A percentile compares a stretch with the other conserved stretches of the same genome.
phyloP scores from a whole-genome alignment of 2,329 filamentous ascomycete genomes.

The Xylaria sp. region DNA sequence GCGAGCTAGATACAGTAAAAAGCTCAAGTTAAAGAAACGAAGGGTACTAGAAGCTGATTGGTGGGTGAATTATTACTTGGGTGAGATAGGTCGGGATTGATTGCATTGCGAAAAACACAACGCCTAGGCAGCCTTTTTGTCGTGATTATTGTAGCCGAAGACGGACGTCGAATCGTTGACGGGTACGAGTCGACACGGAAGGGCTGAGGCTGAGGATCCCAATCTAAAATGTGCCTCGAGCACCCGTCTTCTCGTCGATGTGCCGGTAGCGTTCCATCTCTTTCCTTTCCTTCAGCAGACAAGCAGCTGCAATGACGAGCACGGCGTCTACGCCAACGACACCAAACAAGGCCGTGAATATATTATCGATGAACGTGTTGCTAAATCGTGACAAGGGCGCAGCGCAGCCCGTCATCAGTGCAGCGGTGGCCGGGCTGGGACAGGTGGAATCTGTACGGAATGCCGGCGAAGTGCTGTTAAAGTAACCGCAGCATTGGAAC shows the following conservation, averaged over 20 bases:
- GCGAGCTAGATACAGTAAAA: constrained; percentile 10
- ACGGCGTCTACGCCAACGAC: constrained; percentile 78
- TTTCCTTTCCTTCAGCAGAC: constrained; percentile 82
- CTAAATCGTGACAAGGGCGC: constrained; percentile 74
- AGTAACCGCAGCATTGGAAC: constrained; percentile 85
- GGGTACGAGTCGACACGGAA: background rate
- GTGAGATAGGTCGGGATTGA: background rate
- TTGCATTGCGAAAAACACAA: background rate
- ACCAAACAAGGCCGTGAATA: constrained; percentile 84
- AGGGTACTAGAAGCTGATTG: constrained; percentile 8
- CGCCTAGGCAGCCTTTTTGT: too few species aligned
- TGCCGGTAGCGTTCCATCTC: constrained; percentile 81
- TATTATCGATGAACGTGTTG: constrained; percentile 76
- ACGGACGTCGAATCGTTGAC: background rate
- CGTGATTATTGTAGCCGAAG: background rate
- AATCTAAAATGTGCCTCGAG: constrained; percentile 60
- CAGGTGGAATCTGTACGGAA: constrained; percentile 77
- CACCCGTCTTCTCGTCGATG: constrained; percentile 82
- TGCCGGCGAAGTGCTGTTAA: constrained; percentile 75
- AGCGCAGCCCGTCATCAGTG: constrained; percentile 76
- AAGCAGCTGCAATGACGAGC: constrained; percentile 76
- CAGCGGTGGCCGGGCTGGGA: constrained; percentile 75
- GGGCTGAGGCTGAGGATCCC: background rate
- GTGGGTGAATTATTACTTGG: background rate
- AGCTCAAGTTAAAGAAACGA: constrained; percentile 33